Evolutionary conservation across 1,284 basidiomycete species (phyloP), one percentile per base, ranked within the genome.

Genomic region (Microbotryum intermedium): DNA sequence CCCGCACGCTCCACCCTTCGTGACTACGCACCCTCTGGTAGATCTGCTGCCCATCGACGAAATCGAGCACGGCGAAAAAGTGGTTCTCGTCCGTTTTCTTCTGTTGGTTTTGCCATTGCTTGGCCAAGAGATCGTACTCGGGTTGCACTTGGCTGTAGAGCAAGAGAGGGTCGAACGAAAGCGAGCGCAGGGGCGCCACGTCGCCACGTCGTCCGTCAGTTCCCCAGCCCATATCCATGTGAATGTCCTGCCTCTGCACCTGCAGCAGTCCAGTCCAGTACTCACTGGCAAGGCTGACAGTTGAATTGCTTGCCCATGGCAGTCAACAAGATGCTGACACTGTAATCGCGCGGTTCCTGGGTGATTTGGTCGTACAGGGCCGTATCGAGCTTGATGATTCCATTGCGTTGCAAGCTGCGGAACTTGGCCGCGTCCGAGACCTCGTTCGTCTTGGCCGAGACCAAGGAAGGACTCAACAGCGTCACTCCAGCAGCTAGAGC

Each of bases 1-100:
- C 34, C 34, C 34, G 18, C n/a, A 6, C 2, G n/a, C 18, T 7
- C 21, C 42, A 47, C 21, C 7, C 16, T 9, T 11, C 18, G 29
- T 21, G 42, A 21, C n/a, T 34, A 70, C 75, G 55, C 62, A 88
- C 90, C 78, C 84, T 84, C 76, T 87, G 83, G 77, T 92, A 97
- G 43, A 90, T 79, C 4, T 77, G 75, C 59, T 83, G 81, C 3
- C 82, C 85, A 46, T 87, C 80, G 66, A 86, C 82, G 72, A 94
- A 95, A 75, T 97, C 92, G 43, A 90, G 76, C n/a, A 84, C 85
- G 16, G 84, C 92, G 72, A 95, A 97, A 81, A 95, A 91, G 74
- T 94, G 90, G 60, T 80, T 77, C 73, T 90, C 80, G 80, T 80
- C 29, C 78, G 79, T 51, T 8, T 29, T 18, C 45, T 60, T 61